Evolutionary conservation across 2,329 filamentous ascomycete species (phyloP).

Genomic region (Ophiostoma quercus): DNA sequence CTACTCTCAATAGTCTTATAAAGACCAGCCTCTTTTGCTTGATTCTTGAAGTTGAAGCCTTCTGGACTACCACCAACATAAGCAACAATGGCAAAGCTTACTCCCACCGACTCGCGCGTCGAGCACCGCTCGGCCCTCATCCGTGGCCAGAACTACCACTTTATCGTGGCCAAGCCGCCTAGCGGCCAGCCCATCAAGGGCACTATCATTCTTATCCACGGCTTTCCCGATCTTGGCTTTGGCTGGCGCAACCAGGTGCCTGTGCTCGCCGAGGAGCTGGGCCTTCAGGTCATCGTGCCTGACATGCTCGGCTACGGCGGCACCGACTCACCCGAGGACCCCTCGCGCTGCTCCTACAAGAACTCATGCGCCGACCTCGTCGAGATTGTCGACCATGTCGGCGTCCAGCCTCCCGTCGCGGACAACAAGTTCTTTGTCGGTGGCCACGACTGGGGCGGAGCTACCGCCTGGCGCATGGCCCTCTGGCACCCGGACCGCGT

Average conservation of each 20-base stretch:
- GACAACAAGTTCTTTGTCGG: conserved; percentile 62
- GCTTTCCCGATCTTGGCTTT: conserved; percentile 76
- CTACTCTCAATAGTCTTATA: not conserved
- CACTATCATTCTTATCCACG: conserved; percentile 53
- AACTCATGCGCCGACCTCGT: conserved; percentile 69
- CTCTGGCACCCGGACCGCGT: conserved; percentile 69
- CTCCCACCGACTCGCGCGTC: conserved; percentile 60
- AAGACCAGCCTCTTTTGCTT: not conserved
- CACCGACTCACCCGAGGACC: conserved; percentile 61
- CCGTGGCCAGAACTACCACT: conserved; percentile 66
- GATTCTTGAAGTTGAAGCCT: not conserved
- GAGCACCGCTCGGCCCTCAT: conserved; percentile 57
- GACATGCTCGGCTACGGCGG: conserved; percentile 84
- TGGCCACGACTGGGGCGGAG: conserved; percentile 90
- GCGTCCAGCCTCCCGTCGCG: conserved; percentile 38
- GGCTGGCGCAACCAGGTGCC: conserved; percentile 92
- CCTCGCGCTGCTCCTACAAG: conserved; percentile 64
- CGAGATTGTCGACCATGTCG: conserved; percentile 58
- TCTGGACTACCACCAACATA: not conserved
- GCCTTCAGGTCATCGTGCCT: conserved; percentile 73
- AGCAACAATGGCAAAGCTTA: conserved; percentile 51
- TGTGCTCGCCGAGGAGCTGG: conserved; percentile 61
- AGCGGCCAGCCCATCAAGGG: conserved; percentile 32
- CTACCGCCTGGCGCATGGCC: conserved; percentile 65
- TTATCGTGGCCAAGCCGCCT: conserved; percentile 50